These are phyloP conservation scores for Solanum gandarillasii DNA, from an alignment of 257 asterid genomes.

Conservation along the genomic window DNA sequence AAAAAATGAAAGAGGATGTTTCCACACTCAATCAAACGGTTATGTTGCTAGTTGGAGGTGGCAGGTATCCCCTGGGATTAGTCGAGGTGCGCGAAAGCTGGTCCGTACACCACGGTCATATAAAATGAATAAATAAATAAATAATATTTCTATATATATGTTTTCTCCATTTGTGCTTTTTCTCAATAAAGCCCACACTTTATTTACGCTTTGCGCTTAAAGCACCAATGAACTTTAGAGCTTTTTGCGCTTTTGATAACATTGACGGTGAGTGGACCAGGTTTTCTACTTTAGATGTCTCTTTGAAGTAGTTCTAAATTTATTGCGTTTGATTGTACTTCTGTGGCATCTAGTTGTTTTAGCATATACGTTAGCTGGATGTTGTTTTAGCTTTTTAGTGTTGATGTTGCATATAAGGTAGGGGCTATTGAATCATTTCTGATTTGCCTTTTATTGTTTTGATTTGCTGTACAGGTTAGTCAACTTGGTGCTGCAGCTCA, in stretches of 20 bases:
- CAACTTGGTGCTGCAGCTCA: slow-evolving; percentile 98
- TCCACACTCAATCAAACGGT: no score
- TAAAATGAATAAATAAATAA: no score
- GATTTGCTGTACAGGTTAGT: slow-evolving; percentile 46
- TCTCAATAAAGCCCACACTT: not conserved
- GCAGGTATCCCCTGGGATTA: not conserved
- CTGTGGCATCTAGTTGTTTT: not conserved
- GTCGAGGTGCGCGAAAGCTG: not conserved
- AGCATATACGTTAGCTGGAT: not conserved
- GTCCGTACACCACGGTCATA: not conserved
- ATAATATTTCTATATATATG: not conserved
- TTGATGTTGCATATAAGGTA: not conserved
- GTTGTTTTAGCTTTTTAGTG: not conserved
- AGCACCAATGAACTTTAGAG: not conserved
- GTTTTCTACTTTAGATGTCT: not conserved
- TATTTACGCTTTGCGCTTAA: not conserved
- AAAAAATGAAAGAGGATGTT: no score
- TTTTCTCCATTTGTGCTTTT: not conserved
- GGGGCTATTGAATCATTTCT: not conserved
- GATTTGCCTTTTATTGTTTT: not conserved
- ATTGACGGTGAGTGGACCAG: not conserved
- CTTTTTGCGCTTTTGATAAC: not conserved
- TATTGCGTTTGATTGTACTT: not conserved
- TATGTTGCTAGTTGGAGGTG: not conserved
- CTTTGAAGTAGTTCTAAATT: not conserved